These are phyloP conservation scores for Microdochium paspali DNA, from an alignment of 2,329 filamentous ascomycete species.

Conservation along the genomic window DNA sequence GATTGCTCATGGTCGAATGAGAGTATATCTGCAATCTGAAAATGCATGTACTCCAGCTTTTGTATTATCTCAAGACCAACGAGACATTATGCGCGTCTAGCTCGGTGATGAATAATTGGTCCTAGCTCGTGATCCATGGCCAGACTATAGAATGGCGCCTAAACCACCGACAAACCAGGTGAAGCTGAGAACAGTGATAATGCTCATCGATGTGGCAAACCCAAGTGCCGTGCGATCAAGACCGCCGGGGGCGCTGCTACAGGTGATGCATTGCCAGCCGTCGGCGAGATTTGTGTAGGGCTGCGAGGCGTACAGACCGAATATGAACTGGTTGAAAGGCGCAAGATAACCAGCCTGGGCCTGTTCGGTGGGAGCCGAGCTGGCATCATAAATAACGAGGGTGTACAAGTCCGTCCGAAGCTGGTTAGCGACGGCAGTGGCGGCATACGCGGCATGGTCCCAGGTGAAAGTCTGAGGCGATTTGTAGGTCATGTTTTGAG, in stretches of 20 bases:
- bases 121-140: background rate
- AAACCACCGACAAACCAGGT: slow-evolving; percentile 54
- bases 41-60: background rate
- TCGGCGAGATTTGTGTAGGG: slow-evolving; percentile 40
- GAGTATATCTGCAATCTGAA: background rate
- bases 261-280: slow-evolving; percentile 45
- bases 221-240: slow-evolving; percentile 37
- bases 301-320: slow-evolving; percentile 47
- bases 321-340: slow-evolving; percentile 36
- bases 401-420: slow-evolving; percentile 49
- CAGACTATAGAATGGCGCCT: slow-evolving; percentile 19
- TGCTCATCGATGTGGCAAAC: slow-evolving; percentile 42
- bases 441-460: slow-evolving; percentile 44
- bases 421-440: slow-evolving; percentile 32
- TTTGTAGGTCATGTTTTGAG: slow-evolving; percentile 51
- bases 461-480: slow-evolving; percentile 43
- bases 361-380: slow-evolving; percentile 35
- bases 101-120: background rate
- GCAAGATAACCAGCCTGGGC: slow-evolving; percentile 47
- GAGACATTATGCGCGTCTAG: slow-evolving; percentile 1
- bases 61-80: background rate
- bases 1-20: background rate
- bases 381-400: slow-evolving; percentile 52
- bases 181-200: slow-evolving; percentile 49
- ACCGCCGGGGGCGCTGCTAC: slow-evolving; percentile 39